Conservation (phyloP, 169 alveolate species). For the Babesia ovis region DNA sequence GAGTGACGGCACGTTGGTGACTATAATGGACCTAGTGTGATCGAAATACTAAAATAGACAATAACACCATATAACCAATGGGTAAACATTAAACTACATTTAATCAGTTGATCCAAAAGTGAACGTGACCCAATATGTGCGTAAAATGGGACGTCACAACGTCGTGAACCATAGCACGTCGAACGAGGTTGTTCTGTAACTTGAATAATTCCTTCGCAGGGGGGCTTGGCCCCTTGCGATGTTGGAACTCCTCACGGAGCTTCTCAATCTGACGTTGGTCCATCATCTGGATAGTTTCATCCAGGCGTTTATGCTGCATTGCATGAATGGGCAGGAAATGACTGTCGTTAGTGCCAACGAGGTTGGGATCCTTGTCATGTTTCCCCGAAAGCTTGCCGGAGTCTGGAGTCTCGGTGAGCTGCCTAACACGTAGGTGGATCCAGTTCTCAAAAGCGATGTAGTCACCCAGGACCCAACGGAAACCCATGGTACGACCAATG, state of each 20-base stretch:
- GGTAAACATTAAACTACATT: too few relatives aligned
- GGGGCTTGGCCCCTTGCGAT: neutral
- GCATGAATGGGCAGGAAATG: neutral
- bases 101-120: constrained; percentile 9
- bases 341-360: neutral
- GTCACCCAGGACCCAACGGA: constrained; percentile 58
- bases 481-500: constrained; percentile 38
- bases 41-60: too few relatives aligned
- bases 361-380: neutral
- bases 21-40: too few relatives aligned
- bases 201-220: neutral
- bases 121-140: constrained; percentile 17
- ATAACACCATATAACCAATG: too few relatives aligned
- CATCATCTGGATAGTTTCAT: neutral
- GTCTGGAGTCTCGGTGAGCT: neutral
- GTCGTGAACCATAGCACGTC: constrained; percentile 15
- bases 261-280: neutral
- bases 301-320: constrained; percentile 7
- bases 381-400: neutral
- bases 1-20: too few relatives aligned
- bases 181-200: constrained; percentile 10
- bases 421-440: constrained; percentile 39
- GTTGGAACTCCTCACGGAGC: neutral
- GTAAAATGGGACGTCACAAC: constrained; percentile 1
- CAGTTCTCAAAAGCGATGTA: constrained; percentile 61